Conservation (phyloP, 2,329 filamentous ascomycete species). For the Colletotrichum tabaci region DNA sequence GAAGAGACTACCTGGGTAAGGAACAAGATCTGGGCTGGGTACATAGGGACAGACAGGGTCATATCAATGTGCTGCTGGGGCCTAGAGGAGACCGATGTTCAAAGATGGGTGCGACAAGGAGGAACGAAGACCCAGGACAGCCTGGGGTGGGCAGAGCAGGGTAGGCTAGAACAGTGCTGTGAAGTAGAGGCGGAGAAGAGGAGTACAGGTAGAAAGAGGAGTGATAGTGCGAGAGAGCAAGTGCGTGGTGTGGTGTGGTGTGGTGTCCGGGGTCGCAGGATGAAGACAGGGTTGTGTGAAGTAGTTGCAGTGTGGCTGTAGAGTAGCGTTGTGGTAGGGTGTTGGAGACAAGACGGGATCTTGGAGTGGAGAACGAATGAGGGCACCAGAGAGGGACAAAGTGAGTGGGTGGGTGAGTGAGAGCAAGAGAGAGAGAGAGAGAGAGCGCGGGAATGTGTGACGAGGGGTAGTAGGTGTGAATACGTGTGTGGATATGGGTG, state of each 20-base stretch:
- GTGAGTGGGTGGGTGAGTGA: neutral
- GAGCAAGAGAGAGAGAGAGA: neutral
- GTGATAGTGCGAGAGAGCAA: neutral
- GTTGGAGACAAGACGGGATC: conserved; percentile 23
- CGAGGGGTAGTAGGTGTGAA: conserved; percentile 15
- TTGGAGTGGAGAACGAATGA: conserved; percentile 21
- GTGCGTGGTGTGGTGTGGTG: neutral
- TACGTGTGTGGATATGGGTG: conserved; percentile 22
- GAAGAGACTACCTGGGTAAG: conserved; percentile 35
- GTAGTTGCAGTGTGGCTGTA: conserved; percentile 21
- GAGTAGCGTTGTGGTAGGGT: conserved; percentile 29
- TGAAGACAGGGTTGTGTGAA: conserved; percentile 20
- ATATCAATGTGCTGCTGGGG: conserved; percentile 40
- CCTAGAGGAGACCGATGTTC: conserved; percentile 34
- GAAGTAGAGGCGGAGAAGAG: conserved; percentile 22
- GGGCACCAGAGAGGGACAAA: neutral
- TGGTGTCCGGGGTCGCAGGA: conserved; percentile 11
- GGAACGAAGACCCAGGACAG: conserved; percentile 35
- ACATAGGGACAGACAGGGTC: conserved; percentile 37
- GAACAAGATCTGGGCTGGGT: conserved; percentile 43
- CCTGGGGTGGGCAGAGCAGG: conserved; percentile 28
- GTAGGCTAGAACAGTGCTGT: conserved; percentile 30
- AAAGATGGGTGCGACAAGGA: conserved; percentile 39
- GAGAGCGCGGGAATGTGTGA: neutral
- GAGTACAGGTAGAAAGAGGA: conserved; percentile 11